Conservation (phyloP, 73 alveolate genomes). For the Effrenium voratum region DNA sequence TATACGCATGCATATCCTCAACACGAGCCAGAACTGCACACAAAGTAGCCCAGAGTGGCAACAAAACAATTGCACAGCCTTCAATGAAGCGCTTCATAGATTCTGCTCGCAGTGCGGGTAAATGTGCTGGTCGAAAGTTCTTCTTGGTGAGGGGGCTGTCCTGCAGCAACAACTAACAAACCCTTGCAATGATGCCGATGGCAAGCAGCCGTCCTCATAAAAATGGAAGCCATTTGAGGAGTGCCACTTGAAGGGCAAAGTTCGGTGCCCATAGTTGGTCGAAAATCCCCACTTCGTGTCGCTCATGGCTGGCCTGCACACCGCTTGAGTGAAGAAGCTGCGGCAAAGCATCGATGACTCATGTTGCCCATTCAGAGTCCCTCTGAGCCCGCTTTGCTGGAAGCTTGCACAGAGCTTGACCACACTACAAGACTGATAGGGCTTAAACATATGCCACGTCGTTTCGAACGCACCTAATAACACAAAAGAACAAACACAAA, state of each 20-base stretch:
- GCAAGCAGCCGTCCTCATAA: constrained; percentile 52
- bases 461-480: too few relatives aligned
- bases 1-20: too few relatives aligned
- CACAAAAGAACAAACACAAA: too few relatives aligned
- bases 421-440: too few relatives aligned
- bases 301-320: constrained; percentile 66
- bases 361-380: too few relatives aligned
- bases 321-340: too few relatives aligned
- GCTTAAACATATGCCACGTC: too few relatives aligned
- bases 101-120: constrained; percentile 75
- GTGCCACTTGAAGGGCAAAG: constrained; percentile 90
- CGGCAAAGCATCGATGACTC: too few relatives aligned
- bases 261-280: constrained; percentile 82
- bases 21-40: too few relatives aligned
- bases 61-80: neutral
- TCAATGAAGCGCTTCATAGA: neutral
- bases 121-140: constrained; percentile 90
- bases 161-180: neutral
- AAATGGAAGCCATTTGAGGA: constrained; percentile 91
- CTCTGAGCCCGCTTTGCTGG: too few relatives aligned
- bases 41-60: too few relatives aligned
- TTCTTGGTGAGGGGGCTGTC: constrained; percentile 91
- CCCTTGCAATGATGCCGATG: neutral
- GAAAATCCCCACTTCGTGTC: constrained; percentile 92
- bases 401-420: too few relatives aligned